A percentile compares a stretch with the other conserved stretches of the same genome.
Evolutionary conservation across 352 stramenopile genomes (phyloP).

Genomic region (Phytophthora pisi): DNA sequence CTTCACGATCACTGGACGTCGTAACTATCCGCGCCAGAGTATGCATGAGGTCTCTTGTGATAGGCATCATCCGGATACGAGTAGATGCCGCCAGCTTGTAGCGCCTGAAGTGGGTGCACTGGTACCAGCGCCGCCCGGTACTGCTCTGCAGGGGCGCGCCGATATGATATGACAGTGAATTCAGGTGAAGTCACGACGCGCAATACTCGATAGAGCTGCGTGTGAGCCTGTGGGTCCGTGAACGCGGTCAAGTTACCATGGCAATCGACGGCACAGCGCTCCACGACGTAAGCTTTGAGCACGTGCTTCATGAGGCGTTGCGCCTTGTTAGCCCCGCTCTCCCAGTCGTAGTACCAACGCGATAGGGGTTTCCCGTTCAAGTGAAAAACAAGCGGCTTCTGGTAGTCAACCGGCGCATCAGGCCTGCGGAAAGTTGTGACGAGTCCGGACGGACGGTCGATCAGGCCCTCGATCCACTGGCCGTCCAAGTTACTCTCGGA

Average conservation of each 20-base stretch:
- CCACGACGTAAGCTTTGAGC: constrained; percentile 54
- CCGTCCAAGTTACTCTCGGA: constrained; percentile 51
- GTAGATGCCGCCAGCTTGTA: no score
- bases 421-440: constrained; percentile 14
- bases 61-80: background rate
- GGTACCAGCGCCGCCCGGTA: background rate
- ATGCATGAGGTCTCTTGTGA: background rate
- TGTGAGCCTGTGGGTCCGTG: constrained; percentile 1
- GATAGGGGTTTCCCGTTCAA: constrained; percentile 45
- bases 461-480: constrained; percentile 47
- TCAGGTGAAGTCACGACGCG: constrained; percentile 49
- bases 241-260: constrained; percentile 22
- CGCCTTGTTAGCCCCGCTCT: constrained; percentile 58
- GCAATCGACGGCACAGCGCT: constrained; percentile 33
- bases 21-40: no score
- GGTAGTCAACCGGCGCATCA: constrained; percentile 15
- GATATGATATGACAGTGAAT: constrained; percentile 67
- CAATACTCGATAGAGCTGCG: constrained; percentile 41
- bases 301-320: constrained; percentile 66
- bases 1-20: no score
- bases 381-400: constrained; percentile 43
- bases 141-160: constrained; percentile 34
- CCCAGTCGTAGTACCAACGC: constrained; percentile 71
- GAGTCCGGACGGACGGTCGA: constrained; percentile 40
- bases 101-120: no score